Evolutionary conservation across 176 grass and related monocot genomes (phyloP).

Genomic region (Juncus inflexus): DNA sequence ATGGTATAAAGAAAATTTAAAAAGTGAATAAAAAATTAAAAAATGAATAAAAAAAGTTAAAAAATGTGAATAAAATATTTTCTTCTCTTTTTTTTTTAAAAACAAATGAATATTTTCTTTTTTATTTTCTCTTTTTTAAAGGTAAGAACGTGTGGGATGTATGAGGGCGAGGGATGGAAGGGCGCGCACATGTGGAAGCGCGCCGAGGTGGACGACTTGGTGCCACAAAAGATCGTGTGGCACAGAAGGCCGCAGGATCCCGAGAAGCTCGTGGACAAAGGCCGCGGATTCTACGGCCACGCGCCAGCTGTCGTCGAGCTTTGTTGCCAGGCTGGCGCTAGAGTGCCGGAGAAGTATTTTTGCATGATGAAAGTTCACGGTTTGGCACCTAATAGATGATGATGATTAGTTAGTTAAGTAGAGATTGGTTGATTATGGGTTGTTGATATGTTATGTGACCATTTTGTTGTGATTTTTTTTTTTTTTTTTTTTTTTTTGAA

Average conservation of each 20-base stretch:
- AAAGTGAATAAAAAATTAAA: too few relatives aligned
- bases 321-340: conserved; percentile 66
- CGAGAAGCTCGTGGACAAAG: conserved; percentile 47
- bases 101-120: too few relatives aligned
- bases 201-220: conserved; percentile 60
- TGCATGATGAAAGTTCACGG: conserved; percentile 84
- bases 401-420: not conserved
- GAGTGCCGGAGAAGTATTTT: conserved; percentile 47
- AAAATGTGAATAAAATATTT: too few relatives aligned
- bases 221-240: conserved; percentile 77
- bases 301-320: conserved; percentile 80
- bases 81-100: too few relatives aligned
- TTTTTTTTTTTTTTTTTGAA: too few relatives aligned
- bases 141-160: conserved; percentile 78
- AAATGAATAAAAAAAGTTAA: too few relatives aligned
- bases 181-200: conserved; percentile 79
- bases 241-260: conserved; percentile 79
- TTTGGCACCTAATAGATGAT: conserved; percentile 35
- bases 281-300: conserved; percentile 70
- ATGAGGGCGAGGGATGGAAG: conserved; percentile 70
- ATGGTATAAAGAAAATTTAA: too few relatives aligned
- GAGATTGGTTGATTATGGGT: too few relatives aligned
- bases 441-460: too few relatives aligned
- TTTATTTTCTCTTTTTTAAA: too few relatives aligned
- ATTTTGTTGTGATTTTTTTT: too few relatives aligned